Evolutionary conservation across 192 early-diverging fungal genomes (phyloP), one percentile per base, ranked within the genome.

Genomic region (Chytriomyces hyalinus): DNA sequence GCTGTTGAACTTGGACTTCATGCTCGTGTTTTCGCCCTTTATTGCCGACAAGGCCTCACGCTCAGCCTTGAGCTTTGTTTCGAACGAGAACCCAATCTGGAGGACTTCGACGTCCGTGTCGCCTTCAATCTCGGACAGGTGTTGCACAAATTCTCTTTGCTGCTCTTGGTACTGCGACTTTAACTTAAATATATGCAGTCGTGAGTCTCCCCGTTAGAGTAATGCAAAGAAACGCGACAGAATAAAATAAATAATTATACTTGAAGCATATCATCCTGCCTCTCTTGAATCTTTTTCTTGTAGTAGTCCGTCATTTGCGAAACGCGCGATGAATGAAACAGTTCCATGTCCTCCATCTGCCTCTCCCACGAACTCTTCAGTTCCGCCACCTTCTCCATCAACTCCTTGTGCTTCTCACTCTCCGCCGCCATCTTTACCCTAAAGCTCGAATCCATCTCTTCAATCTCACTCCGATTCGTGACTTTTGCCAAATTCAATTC

Each of bases 31-130:
- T 49, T 89, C 88, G 2, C 61, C 70, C 48, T 82, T 80, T 61
- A 89, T 84, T 10, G 77, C 70, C 10, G 67, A 60, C n/a, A 89
- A 62, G 4, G 81, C 22, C 46, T 77, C 70, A 0, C 81, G 57
- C 73, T 89, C 88, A 8, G 81, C 76, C 50, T 81, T 84, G 22
- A 89, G 73, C 64, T 82, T 82, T 8, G 63, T 70, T 67, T 89
- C 88, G 64, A 81, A 89, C 24, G 49, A 49, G 67, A 77, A 81
- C 6, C 62, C 74, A 26, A 89, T 81, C 64, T 85, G 81, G 17
- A 87, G 73, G 13, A 83, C 46, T 65, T 89, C 88, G 7, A 75
- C 26, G 46, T 87, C 82, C 22, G 79, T 77, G 67, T 85, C 86
- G 2, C 65, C 51, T 15, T 86, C 85, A 50, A 89, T 85, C 24